Evolutionary conservation across 106 monocot species (phyloP).

Genomic region (Phalaenopsis equestris): DNA sequence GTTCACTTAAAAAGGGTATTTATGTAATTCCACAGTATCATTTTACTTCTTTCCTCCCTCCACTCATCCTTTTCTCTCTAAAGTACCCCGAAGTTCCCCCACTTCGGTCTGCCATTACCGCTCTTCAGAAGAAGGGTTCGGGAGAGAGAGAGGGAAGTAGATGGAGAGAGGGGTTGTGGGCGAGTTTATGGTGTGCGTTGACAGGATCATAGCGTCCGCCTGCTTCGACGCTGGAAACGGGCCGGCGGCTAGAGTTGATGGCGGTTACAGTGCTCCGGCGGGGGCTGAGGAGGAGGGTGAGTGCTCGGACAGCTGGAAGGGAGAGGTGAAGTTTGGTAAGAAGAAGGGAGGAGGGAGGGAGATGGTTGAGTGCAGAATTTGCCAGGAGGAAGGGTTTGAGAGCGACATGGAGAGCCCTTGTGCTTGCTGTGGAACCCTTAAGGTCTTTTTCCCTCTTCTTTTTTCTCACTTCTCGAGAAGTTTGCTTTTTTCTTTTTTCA

Average conservation of each 20-base stretch:
- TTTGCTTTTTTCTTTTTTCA: not conserved
- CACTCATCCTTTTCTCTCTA: too few species aligned
- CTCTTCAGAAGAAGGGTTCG: not conserved
- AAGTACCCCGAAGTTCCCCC: not conserved
- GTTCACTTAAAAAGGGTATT: not conserved
- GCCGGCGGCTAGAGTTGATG: conserved; percentile 9
- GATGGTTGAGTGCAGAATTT: conserved; percentile 22
- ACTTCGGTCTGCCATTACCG: not conserved
- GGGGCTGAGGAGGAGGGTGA: conserved; percentile 3
- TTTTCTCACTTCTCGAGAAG: not conserved
- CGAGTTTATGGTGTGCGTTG: conserved; percentile 72
- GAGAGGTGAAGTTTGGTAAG: not conserved
- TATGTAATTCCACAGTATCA: not conserved
- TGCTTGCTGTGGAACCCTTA: conserved; percentile 83
- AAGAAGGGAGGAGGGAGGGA: conserved; percentile 19
- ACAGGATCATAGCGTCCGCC: conserved; percentile 54
- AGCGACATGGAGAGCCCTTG: conserved; percentile 81
- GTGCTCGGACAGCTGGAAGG: conserved; percentile 14
- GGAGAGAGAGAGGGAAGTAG: not conserved
- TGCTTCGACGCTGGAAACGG: conserved; percentile 29
- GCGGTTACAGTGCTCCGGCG: conserved; percentile 7
- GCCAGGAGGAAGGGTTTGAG: conserved; percentile 74
- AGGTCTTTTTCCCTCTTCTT: conserved; percentile 38
- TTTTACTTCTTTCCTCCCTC: not conserved
- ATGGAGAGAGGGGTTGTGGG: conserved; percentile 38